Evolutionary conservation across 345 rosid species (phyloP), one percentile per base, ranked within the genome.

Genomic region (Bruguiera parviflora): DNA sequence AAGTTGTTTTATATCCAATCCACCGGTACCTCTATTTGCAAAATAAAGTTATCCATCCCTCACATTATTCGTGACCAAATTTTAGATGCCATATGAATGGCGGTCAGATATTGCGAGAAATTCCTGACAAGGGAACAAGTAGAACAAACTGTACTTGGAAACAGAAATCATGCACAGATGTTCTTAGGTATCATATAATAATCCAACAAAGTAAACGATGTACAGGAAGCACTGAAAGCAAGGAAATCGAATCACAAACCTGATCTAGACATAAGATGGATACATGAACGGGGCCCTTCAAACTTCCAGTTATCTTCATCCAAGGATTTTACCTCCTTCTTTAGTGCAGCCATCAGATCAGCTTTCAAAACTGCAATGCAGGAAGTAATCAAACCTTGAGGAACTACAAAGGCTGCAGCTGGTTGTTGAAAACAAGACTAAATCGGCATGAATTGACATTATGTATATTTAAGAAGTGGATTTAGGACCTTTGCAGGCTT

Each of bases 271-370:
- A 87, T 71, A 52, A 90, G 92, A 71, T 87, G 78, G 70, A 95
- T 89, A 60, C 91, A 87, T 10, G 96, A 95, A 63, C 92, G 98
- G 47, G 96, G 99, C 35, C 90, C 98, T 58, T 90, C 88, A 57
- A 92, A 92, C 86, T 79, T 92, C 99, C 97, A 95, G 73, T 69
- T 87, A 81, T 95, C 99, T 73, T 88, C 94, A 68, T 95, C 99
- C 84, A 95, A 64, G 9, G 94, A 86, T 76, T 86, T 92, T 70
- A 88, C 97, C 85, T 80, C 88, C 84, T 89, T 88, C 71, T 88
- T 79, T 37, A 94, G 83, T 43, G 86, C 82, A 77, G 77, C 83
- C 87, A 85, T 82, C 70, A 94, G 63, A 84, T 94, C 99, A 73
- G 86, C 76, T 71, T 88, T 91, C 80, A 95, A 72, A 67, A 82